A percentile compares a stretch with the other conserved stretches of the same genome.
Conservation (phyloP, 2,329 filamentous ascomycete species). For the Sporothrix schenckii region DNA sequence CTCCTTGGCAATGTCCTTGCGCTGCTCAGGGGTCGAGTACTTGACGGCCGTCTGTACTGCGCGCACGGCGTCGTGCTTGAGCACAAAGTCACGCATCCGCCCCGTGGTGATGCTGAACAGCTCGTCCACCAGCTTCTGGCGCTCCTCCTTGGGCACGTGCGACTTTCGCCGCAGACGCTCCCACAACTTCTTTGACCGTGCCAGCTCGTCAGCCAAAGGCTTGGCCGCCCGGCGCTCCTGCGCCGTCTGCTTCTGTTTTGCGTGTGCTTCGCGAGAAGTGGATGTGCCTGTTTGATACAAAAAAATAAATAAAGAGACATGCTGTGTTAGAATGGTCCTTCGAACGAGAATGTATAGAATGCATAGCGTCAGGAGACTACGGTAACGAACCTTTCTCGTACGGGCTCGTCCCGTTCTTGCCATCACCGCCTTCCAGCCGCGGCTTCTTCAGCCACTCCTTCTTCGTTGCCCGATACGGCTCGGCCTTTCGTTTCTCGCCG, state of each 20-base stretch:
- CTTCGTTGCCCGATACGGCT: conserved; percentile 49
- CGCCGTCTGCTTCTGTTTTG: conserved; percentile 85
- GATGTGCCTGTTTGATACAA: neutral
- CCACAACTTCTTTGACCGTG: conserved; percentile 94
- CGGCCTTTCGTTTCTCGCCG: conserved; percentile 62
- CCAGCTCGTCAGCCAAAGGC: conserved; percentile 86
- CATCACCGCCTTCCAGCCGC: conserved; percentile 49
- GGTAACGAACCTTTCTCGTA: conserved; percentile 27
- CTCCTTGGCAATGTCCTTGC: conserved; percentile 83
- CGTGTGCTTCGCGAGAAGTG: conserved; percentile 82
- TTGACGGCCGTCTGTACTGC: conserved; percentile 97
- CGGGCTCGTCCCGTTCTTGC: conserved; percentile 26
- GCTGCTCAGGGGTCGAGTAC: conserved; percentile 83
- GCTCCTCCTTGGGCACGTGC: conserved; percentile 85
- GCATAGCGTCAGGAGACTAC: neutral
- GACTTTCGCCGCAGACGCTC: conserved; percentile 91
- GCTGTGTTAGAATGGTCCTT: neutral
- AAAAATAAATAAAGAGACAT: neutral
- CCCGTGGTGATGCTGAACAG: conserved; percentile 90
- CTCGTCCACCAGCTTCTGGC: conserved; percentile 83
- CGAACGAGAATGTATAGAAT: neutral
- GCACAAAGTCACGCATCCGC: conserved; percentile 89
- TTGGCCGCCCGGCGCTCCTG: conserved; percentile 90
- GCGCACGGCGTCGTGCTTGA: conserved; percentile 97
- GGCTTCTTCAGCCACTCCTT: conserved; percentile 56